Percentiles rank a stretch among this genome's conserved stretches.
Conservation (phyloP, 75 land plant genomes). For the Cunninghamia lanceolata region DNA sequence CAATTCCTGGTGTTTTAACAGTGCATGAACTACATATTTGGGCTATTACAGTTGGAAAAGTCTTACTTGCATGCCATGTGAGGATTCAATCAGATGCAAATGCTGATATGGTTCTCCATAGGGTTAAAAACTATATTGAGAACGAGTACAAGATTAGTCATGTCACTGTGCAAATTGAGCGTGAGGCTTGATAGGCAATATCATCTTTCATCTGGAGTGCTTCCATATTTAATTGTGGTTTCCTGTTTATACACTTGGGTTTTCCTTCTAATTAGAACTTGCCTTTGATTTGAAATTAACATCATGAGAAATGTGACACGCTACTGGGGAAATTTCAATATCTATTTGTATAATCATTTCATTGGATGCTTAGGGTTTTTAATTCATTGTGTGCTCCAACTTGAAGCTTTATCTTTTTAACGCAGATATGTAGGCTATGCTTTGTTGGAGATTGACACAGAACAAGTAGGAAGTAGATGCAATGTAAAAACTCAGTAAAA, state of each 20-base stretch:
- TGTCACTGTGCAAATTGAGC: conserved; percentile 90
- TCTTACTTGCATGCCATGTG: conserved; percentile 84
- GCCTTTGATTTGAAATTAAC: background rate
- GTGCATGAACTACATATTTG: conserved; percentile 91
- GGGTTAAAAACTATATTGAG: conserved; percentile 57
- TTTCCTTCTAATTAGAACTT: background rate
- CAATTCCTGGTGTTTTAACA: conserved; percentile 57
- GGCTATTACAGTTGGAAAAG: conserved; percentile 84
- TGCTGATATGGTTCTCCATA: conserved; percentile 68
- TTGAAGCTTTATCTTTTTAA: background rate
- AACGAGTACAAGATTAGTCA: conserved; percentile 75
- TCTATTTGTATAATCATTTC: background rate
- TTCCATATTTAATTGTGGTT: background rate
- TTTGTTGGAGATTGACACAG: background rate
- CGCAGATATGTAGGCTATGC: background rate
- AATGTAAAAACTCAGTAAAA: background rate
- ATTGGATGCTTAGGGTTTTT: background rate
- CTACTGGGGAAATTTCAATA: background rate
- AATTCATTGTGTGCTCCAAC: background rate
- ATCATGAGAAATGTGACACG: background rate
- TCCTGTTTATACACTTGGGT: background rate
- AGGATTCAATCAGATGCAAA: conserved; percentile 62
- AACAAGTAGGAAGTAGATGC: background rate
- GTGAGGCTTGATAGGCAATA: conserved; percentile 10
- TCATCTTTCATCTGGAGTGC: background rate